A percentile compares a stretch with the other conserved stretches of the same genome.
These are phyloP conservation scores for Xylariaceae sp. DNA, from an alignment of 2,329 filamentous ascomycete species.

Conservation along the genomic window DNA sequence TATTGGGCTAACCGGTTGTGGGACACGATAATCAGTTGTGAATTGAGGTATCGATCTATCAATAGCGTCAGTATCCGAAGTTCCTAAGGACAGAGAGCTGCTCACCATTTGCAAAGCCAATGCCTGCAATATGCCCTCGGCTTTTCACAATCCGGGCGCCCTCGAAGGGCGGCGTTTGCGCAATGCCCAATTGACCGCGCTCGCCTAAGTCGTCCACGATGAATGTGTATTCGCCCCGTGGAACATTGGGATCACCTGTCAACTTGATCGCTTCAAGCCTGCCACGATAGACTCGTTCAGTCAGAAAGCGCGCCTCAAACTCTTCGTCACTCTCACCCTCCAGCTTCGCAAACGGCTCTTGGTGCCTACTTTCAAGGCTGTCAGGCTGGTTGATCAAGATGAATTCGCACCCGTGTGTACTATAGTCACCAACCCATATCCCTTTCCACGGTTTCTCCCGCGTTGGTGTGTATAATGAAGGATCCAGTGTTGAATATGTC, in stretches of 20 bases:
- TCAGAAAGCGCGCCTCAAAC: constrained; percentile 42
- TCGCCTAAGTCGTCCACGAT: constrained; percentile 72
- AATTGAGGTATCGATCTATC: constrained; percentile 68
- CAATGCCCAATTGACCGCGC: constrained; percentile 58
- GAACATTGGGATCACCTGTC: constrained; percentile 87
- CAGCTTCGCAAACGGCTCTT: constrained; percentile 37
- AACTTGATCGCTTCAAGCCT: constrained; percentile 80
- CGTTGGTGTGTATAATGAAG: constrained; percentile 75
- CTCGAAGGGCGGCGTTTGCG: constrained; percentile 64
- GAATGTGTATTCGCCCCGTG: constrained; percentile 80
- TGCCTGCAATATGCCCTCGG: constrained; percentile 71
- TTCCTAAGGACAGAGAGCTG: not conserved
- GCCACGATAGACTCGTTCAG: constrained; percentile 56
- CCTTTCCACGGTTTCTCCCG: constrained; percentile 77
- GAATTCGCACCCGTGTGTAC: constrained; percentile 84
- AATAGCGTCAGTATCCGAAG: constrained; percentile 11
- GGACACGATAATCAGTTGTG: constrained; percentile 74
- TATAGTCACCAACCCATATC: constrained; percentile 91
- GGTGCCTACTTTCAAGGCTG: constrained; percentile 41
- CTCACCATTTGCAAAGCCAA: constrained; percentile 70
- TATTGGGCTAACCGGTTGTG: constrained; percentile 75
- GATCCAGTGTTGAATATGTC: constrained; percentile 69
- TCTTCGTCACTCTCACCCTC: constrained; percentile 42
- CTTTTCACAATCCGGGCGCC: constrained; percentile 71
- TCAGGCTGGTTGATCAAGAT: constrained; percentile 75